Evolutionary conservation across 2,329 filamentous ascomycete species (phyloP).

Genomic region (Aureobasidium sp.): DNA sequence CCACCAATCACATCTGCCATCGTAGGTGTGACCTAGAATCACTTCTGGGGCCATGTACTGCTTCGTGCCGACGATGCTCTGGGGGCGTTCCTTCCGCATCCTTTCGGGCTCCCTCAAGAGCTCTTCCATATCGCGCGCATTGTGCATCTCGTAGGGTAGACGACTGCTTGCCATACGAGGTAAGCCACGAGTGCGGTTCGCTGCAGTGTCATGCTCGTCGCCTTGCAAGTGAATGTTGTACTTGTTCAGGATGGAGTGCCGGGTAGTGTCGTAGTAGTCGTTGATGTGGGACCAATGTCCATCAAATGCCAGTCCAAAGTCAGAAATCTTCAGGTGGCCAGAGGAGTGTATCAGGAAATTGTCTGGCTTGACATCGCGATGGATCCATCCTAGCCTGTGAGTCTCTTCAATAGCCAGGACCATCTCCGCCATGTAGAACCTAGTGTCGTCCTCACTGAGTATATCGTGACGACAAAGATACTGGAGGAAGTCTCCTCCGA

Average conservation of each 20-base stretch:
- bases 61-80: slow-evolving; percentile 86
- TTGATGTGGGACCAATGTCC: slow-evolving; percentile 92
- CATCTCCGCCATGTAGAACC: slow-evolving; percentile 93
- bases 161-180: slow-evolving; percentile 18
- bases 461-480: slow-evolving; percentile 78
- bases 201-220: slow-evolving; percentile 59
- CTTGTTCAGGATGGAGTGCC: slow-evolving; percentile 69
- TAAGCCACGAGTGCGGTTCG: background rate
- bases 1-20: slow-evolving; percentile 95
- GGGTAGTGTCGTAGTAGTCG: slow-evolving; percentile 73
- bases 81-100: slow-evolving; percentile 60
- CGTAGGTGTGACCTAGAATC: slow-evolving; percentile 71
- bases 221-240: slow-evolving; percentile 66
- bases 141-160: slow-evolving; percentile 13
- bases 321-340: slow-evolving; percentile 89
- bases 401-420: slow-evolving; percentile 89
- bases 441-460: slow-evolving; percentile 67
- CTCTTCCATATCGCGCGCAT: slow-evolving; percentile 16
- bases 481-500: slow-evolving; percentile 87
- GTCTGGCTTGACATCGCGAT: slow-evolving; percentile 93
- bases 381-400: slow-evolving; percentile 81
- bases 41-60: slow-evolving; percentile 99
- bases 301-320: slow-evolving; percentile 92
- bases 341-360: slow-evolving; percentile 87
- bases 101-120: slow-evolving; percentile 36